Percentiles rank a stretch among this genome's conserved stretches.
phyloP scores from a whole-genome alignment of 2,329 filamentous ascomycete species.

The Lachnellula arida region DNA sequence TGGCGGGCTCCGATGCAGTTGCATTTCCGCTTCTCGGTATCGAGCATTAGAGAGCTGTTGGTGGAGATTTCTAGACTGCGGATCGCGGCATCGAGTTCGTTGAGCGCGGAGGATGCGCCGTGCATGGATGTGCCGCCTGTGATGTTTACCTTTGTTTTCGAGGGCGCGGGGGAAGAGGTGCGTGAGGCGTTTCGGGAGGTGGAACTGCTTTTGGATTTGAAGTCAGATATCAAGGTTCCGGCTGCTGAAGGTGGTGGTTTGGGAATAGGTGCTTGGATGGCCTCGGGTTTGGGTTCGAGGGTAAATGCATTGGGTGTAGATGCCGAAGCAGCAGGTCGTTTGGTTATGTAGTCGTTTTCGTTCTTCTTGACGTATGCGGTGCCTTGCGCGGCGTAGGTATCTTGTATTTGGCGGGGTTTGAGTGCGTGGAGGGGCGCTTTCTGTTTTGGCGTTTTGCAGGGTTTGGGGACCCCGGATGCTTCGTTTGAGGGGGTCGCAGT shows the following conservation, averaged over 20 bases:
- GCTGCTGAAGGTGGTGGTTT: slow-evolving; percentile 53
- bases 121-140: slow-evolving; percentile 78
- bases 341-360: slow-evolving; percentile 66
- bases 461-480: slow-evolving; percentile 42
- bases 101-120: slow-evolving; percentile 68
- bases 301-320: slow-evolving; percentile 34
- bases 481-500: slow-evolving; percentile 7
- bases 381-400: slow-evolving; percentile 55
- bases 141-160: slow-evolving; percentile 64
- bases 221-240: slow-evolving; percentile 78
- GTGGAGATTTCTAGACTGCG: slow-evolving; percentile 86
- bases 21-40: slow-evolving; percentile 62
- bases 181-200: slow-evolving; percentile 43
- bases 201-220: slow-evolving; percentile 51
- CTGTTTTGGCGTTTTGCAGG: slow-evolving; percentile 50
- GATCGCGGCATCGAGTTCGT: slow-evolving; percentile 75
- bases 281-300: slow-evolving; percentile 45
- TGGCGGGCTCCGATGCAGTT: slow-evolving; percentile 86
- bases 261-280: slow-evolving; percentile 42
- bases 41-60: slow-evolving; percentile 66
- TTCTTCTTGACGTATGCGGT: slow-evolving; percentile 71
- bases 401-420: slow-evolving; percentile 57
- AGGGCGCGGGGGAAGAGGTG: slow-evolving; percentile 46
- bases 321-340: slow-evolving; percentile 36
- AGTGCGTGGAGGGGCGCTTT: slow-evolving; percentile 60